Base-by-base conservation (phyloP, 2,329 filamentous ascomycete species). In the Annulohypoxylon truncatum region DNA sequence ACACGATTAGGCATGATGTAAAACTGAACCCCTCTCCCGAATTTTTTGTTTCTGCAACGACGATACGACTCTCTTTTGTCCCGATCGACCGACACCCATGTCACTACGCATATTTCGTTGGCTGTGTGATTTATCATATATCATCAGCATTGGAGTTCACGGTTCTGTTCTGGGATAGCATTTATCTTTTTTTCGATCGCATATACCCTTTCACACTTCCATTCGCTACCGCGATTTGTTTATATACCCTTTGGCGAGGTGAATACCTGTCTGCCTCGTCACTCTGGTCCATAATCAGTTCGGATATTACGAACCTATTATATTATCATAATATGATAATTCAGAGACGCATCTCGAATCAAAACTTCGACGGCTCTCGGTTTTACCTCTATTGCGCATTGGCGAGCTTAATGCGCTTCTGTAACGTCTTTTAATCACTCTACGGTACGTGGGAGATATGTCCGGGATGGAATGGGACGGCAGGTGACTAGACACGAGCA, bases 1-100 rank as follows among this genome's bases (percentile, higher is more conserved):
- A 89, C 87, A 64, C 82, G 87, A 66, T 75, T 89, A 55, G 86
- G 86, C 63, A 87, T 87, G 83, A 86, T 88, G 70, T 77, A 64
- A 71, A 53, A 33, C n/a, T 15, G 15, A 18, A 35, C 47, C 8
- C 33, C 44, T 51, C 12, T 40, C 26, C 31, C 12, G 53, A 26
- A 13, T 28, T 55, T 13, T 61, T 61, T 50, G 40, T 33, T 38
- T 51, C 48, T 38, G 26, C 4, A 48, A 69, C 57, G 67, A 69
- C 47, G 63, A 69, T 15, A 69, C 53, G 64, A 56, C 55, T 70
- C 53, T 66, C 64, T 48, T 67, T 65, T 69, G 58, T 70, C 51
- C 2, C 20, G 24, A 42, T 46, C 50, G 54, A 63, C 40, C 54
- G 62, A 47, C 38, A 47, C 44, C 31, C 44, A 55, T 28, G 38